Evolutionary conservation across 768 basidiomycete species (phyloP).

Genomic region (Auriscalpium vulgare): DNA sequence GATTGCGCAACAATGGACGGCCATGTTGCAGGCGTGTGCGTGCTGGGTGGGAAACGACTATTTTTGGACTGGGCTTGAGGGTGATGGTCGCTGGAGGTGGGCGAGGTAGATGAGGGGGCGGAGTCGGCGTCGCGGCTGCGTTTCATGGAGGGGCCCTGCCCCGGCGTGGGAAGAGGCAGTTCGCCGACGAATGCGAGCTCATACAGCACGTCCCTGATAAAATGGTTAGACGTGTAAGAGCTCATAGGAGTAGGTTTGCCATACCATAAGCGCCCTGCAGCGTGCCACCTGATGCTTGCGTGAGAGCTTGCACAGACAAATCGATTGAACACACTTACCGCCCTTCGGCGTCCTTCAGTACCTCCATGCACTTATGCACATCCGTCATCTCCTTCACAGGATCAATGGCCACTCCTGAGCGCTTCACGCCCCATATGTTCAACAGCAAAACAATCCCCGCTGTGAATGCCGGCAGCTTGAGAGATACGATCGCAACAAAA

Average conservation of each 20-base stretch:
- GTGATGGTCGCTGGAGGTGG: background rate
- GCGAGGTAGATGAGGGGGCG: conserved; percentile 19
- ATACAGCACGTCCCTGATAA: conserved; percentile 61
- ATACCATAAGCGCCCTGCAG: conserved; percentile 41
- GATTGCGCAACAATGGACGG: too few relatives aligned
- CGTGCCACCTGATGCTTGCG: conserved; percentile 32
- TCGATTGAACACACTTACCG: background rate
- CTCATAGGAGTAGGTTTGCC: conserved; percentile 8
- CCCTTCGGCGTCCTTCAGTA: conserved; percentile 10
- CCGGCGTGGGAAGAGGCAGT: conserved; percentile 53
- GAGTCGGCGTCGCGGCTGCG: conserved; percentile 57
- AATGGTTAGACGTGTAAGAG: background rate
- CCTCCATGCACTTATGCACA: conserved; percentile 17
- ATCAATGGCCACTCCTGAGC: conserved; percentile 10
- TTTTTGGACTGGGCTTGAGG: background rate
- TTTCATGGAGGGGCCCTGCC: conserved; percentile 45
- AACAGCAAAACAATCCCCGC: conserved; percentile 36
- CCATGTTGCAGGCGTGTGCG: too few relatives aligned
- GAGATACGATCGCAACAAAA: too few relatives aligned
- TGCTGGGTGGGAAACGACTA: too few relatives aligned
- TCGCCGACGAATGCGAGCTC: conserved; percentile 68
- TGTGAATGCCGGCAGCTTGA: conserved; percentile 26
- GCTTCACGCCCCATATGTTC: conserved; percentile 34
- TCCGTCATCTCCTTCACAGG: conserved; percentile 14
- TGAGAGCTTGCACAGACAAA: background rate